A percentile compares a stretch with the other conserved stretches of the same genome.
phyloP scores from a whole-genome alignment of 1,139 yeast species.

The Yamadazyma sp. region DNA sequence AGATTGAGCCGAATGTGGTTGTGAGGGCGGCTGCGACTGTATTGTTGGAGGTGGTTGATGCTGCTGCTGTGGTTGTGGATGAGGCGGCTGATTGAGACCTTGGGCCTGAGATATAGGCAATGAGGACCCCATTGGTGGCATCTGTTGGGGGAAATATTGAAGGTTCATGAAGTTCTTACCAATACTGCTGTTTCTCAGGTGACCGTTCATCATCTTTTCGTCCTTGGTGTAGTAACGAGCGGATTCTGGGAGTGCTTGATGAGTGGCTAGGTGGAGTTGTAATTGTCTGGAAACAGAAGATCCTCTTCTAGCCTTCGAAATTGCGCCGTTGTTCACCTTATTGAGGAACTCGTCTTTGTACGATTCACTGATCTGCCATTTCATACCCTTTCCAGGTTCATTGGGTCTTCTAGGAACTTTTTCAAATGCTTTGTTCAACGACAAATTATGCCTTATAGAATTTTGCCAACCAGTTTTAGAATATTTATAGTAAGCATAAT shows the following conservation, averaged over 20 bases:
- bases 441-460: conserved; percentile 59
- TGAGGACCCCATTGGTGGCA: conserved; percentile 8
- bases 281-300: conserved; percentile 76
- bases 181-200: conserved; percentile 11
- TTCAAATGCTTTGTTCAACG: conserved; percentile 67
- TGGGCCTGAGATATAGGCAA: conserved; percentile 11
- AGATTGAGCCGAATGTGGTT: conserved; percentile 3
- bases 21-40: conserved; percentile 14
- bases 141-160: conserved; percentile 17
- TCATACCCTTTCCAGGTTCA: conserved; percentile 99
- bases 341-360: conserved; percentile 81
- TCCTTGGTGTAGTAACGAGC: conserved; percentile 29
- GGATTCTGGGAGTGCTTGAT: conserved; percentile 63
- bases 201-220: conserved; percentile 14
- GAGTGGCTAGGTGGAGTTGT: conserved; percentile 72
- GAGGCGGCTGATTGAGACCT: conserved; percentile 13
- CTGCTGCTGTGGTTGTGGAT: conserved; percentile 13
- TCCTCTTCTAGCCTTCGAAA: conserved; percentile 75
- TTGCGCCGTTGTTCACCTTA: conserved; percentile 73
- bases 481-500: conserved; percentile 87
- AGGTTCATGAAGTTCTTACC: conserved; percentile 10
- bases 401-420: conserved; percentile 93
- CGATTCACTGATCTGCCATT: conserved; percentile 91
- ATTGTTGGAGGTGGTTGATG: conserved; percentile 16
- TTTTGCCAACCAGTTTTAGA: conserved; percentile 88